Conservation (phyloP, 345 rosid species). For the Salix dunnii region DNA sequence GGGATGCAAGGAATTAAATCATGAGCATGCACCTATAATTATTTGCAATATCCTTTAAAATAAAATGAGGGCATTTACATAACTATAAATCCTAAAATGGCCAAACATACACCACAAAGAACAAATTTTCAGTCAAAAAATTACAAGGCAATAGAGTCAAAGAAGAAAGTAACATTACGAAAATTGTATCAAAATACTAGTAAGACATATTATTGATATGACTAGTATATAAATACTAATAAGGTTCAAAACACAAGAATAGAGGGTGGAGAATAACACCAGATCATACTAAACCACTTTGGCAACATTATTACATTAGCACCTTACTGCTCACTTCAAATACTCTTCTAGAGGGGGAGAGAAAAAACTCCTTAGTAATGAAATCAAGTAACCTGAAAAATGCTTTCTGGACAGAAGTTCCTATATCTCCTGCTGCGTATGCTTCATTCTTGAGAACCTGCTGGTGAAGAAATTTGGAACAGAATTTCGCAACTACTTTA, state of each 20-base stretch:
- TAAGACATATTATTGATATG: neutral
- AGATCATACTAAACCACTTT: neutral
- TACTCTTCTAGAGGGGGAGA: neutral
- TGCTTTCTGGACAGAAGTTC: slow-evolving; percentile 64
- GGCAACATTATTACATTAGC: neutral
- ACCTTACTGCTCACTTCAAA: neutral
- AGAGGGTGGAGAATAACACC: neutral
- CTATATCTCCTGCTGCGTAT: slow-evolving; percentile 70
- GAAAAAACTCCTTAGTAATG: neutral
- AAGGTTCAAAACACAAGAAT: neutral
- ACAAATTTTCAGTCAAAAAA: neutral
- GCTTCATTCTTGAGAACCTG: slow-evolving; percentile 72
- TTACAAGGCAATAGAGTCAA: neutral
- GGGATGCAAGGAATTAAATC: neutral
- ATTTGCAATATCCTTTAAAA: neutral
- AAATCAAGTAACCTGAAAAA: slow-evolving; percentile 61
- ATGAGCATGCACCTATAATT: neutral
- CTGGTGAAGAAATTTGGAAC: slow-evolving; percentile 84
- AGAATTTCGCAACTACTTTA: slow-evolving; percentile 90
- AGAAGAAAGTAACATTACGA: neutral
- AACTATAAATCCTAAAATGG: neutral
- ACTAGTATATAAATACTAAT: neutral
- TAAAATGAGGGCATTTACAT: neutral
- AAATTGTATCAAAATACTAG: neutral
- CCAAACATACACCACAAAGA: neutral